These are phyloP conservation scores for Jackrogersella multiformis DNA, from an alignment of 495 filamentous ascomycete species.

Conservation along the genomic window DNA sequence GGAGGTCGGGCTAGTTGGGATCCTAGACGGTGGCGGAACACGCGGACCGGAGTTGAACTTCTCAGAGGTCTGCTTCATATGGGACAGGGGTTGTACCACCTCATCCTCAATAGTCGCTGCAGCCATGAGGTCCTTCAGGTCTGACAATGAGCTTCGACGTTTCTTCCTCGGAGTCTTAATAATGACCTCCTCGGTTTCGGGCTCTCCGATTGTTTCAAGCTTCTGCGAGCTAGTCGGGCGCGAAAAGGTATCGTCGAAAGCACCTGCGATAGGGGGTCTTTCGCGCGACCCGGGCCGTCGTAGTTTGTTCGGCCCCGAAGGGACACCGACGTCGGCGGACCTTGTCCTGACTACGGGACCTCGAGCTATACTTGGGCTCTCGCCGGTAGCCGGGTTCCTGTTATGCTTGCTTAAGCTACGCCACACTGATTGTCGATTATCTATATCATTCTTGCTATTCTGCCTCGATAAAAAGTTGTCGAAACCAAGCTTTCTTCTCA, in stretches of 20 bases:
- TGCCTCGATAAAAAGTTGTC: constrained; percentile 73
- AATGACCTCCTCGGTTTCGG: constrained; percentile 52
- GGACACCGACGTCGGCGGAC: constrained; percentile 78
- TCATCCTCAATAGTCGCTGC: constrained; percentile 56
- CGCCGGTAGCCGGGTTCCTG: constrained; percentile 62
- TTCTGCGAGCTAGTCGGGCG: constrained; percentile 59
- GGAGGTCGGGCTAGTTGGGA: constrained; percentile 54
- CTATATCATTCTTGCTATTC: constrained; percentile 75
- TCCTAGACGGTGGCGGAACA: constrained; percentile 53
- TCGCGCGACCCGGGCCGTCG: constrained; percentile 75
- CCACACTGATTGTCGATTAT: constrained; percentile 79
- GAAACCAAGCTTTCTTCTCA: constrained; percentile 84
- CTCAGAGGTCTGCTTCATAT: constrained; percentile 67
- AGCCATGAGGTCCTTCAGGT: constrained; percentile 73
- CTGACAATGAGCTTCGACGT: constrained; percentile 89
- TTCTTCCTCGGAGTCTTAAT: constrained; percentile 71
- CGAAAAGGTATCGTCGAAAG: constrained; percentile 62
- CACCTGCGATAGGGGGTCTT: constrained; percentile 67
- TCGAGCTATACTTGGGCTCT: constrained; percentile 67
- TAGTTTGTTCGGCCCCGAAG: constrained; percentile 55
- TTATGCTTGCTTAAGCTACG: constrained; percentile 88
- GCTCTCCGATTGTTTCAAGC: constrained; percentile 61
- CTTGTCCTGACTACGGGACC: constrained; percentile 75
- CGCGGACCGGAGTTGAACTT: constrained; percentile 61
- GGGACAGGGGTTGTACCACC: constrained; percentile 52